A percentile compares a stretch with the other conserved stretches of the same genome.
phyloP scores from a whole-genome alignment of 2,329 filamentous ascomycete species.

The Phaeosphaeriaceae sp. region DNA sequence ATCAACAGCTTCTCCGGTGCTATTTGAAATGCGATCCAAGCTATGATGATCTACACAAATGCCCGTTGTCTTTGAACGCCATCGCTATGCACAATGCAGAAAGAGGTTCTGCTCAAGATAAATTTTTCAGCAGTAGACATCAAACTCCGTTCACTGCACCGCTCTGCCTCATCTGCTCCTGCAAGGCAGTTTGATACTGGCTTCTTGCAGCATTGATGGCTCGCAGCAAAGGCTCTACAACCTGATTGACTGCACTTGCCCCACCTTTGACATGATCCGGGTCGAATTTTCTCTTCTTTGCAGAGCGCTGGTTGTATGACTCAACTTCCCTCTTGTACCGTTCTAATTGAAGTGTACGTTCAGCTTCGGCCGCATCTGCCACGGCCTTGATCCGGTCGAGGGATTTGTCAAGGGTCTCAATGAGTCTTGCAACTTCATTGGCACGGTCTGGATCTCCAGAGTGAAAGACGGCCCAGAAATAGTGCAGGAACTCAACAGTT shows the following conservation, averaged over 20 bases:
- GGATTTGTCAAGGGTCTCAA: constrained; percentile 81
- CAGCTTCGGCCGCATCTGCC: constrained; percentile 78
- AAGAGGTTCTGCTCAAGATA: too few species aligned
- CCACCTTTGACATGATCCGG: constrained; percentile 75
- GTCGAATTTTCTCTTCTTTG: constrained; percentile 75
- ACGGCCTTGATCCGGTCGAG: constrained; percentile 81
- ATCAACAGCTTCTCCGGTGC: neutral
- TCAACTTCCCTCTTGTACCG: constrained; percentile 73
- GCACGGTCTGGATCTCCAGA: constrained; percentile 85
- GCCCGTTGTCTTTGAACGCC: constrained; percentile 24
- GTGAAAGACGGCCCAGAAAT: constrained; percentile 93
- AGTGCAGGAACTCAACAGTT: constrained; percentile 92
- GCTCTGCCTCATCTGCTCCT: constrained; percentile 58
- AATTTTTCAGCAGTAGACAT: neutral
- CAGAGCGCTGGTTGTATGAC: constrained; percentile 73
- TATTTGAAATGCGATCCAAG: too few species aligned
- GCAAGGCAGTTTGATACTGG: constrained; percentile 75
- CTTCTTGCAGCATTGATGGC: constrained; percentile 73
- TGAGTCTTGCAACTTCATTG: constrained; percentile 79
- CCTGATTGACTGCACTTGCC: constrained; percentile 73
- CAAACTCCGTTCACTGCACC: constrained; percentile 8
- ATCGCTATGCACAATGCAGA: constrained; percentile 40
- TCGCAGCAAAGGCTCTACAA: constrained; percentile 76
- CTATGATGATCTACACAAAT: neutral
- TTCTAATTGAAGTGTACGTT: constrained; percentile 71